Evolutionary conservation across 129 eudicot species (phyloP).

Genomic region (Heracleum sosnowskyi): DNA sequence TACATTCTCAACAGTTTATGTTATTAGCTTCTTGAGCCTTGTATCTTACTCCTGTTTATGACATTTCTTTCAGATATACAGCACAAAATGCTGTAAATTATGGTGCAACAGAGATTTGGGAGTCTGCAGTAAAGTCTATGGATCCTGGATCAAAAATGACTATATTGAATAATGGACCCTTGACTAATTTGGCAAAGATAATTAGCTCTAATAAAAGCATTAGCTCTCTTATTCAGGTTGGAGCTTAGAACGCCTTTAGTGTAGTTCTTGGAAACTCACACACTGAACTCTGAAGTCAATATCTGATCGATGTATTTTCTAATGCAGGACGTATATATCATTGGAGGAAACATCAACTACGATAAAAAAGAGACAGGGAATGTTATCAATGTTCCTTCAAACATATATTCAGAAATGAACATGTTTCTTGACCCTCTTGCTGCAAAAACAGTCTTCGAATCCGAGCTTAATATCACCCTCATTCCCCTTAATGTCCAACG

Average conservation of each 20-base stretch:
- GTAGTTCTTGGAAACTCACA: not conserved
- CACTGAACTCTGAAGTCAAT: too few relatives aligned
- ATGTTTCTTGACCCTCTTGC: constrained; percentile 83
- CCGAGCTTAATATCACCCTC: constrained; percentile 47
- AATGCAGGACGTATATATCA: constrained; percentile 58
- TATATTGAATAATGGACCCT: constrained; percentile 66
- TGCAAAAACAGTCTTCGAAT: constrained; percentile 61
- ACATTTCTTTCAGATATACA: constrained; percentile 45
- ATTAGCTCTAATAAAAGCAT: constrained; percentile 39
- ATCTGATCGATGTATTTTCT: constrained; percentile 1
- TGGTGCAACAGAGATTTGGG: constrained; percentile 77
- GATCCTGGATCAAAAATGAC: constrained; percentile 47
- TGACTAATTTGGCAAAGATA: constrained; percentile 69
- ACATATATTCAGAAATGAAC: constrained; percentile 59
- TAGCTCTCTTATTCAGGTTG: constrained; percentile 52
- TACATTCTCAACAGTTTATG: not conserved
- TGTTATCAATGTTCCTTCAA: constrained; percentile 56
- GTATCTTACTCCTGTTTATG: not conserved
- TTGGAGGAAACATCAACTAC: constrained; percentile 60
- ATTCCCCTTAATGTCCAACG: constrained; percentile 54
- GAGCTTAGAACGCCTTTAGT: constrained; percentile 7
- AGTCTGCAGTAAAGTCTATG: constrained; percentile 35
- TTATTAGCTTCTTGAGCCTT: not conserved
- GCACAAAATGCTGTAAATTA: constrained; percentile 53
- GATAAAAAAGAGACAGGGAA: constrained; percentile 41